Evolutionary conservation across 176 grass and related monocot species (phyloP), one percentile per base, ranked within the genome.

Genomic region (Musa troglodytarum): DNA sequence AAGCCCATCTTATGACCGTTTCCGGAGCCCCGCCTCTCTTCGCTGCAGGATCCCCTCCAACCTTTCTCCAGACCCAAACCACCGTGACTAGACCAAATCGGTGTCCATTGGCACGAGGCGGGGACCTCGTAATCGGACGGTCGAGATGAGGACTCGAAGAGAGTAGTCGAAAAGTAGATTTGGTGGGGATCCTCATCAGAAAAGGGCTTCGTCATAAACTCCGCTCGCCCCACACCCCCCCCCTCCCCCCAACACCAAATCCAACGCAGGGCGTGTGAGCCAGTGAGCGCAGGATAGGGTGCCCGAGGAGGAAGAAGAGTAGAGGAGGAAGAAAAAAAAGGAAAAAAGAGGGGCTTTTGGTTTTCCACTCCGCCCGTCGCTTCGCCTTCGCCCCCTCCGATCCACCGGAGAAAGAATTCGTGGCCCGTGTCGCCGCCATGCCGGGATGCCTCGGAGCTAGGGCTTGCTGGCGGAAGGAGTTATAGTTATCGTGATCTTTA

Each of bases 381-480:
- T 71, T 26, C 23, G 23, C 16, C 11, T 16, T 73, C 21, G 53
- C 11, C 15, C 17, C 71, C 13, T 52, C 26, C 2, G 57, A 52
- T 77, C 54, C 66, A 54, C 29, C 54, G 26, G 22, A 61, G 74
- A 55, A 72, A 61, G 74, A 55, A 72, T 58, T 65, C 49, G 49
- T 49, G 10, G 61, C 61, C 16, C 13, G 5, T 11, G 17, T 9
- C 61, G 21, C 52, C 53, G 73, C 20, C 9, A 68, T 34, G 64
- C 28, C 64, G 75, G 77, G 75, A 2, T 71, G 10, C 53, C 63
- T 51, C 75, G 77, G 26, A 80, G 81, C 56, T 76, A 86, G 88
- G 85, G 91, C 95, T 87, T 88, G 77, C 73, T 85, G 89, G 85
- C 89, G 65, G 70, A 64, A 19, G 52, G 53, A 49, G n/a, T 13